Evolutionary conservation across 495 filamentous ascomycete genomes (phyloP), one percentile per base, ranked within the genome.

Genomic region (Echria macrotheca): DNA sequence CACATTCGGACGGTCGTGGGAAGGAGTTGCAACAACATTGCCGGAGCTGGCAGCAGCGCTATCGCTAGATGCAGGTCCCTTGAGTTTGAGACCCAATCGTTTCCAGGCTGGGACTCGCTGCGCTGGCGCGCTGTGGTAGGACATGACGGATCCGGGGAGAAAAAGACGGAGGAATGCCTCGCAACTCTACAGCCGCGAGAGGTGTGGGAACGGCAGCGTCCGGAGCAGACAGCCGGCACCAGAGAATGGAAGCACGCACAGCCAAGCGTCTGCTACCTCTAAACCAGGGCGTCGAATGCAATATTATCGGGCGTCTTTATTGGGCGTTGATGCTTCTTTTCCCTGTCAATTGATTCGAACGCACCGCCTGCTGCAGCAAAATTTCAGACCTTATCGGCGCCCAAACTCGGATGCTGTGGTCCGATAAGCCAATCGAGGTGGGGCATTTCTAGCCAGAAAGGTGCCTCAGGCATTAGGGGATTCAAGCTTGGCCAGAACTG

Each of bases 1-100:
- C 43, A 28, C 53, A 48, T 53, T 60, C 46, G 49, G 51, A 44
- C 31, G 32, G 28, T 33, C 37, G 44, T 53, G 14, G 12, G 44
- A 25, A 26, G 47, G 44, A 17, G 53, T 50, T 44, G 58, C 38
- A 42, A 37, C 42, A n/a, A 48, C 44, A 49, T 50, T 47, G 37
- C 50, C 41, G 29, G 57, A 41, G 48, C 44, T 54, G 33, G 64
- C 56, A 24, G 59, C 54, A 52, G 61, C 53, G 42, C 79, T 73
- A 58, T 77, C 75, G 31, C 73, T 72, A 53, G 74, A 77, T 61
- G 65, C 65, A 63, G 69, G 49, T 48, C 61, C 65, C 59, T 88
- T 89, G 65, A 85, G 75, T 74, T 87, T 85, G 60, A 87, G 71
- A 40, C 83, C 86, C 61, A 89, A 68, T 70, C 83, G 77, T 67